Evolutionary conservation across 1,139 yeast genomes (phyloP).

Genomic region (Saccharomyces hybrid): DNA sequence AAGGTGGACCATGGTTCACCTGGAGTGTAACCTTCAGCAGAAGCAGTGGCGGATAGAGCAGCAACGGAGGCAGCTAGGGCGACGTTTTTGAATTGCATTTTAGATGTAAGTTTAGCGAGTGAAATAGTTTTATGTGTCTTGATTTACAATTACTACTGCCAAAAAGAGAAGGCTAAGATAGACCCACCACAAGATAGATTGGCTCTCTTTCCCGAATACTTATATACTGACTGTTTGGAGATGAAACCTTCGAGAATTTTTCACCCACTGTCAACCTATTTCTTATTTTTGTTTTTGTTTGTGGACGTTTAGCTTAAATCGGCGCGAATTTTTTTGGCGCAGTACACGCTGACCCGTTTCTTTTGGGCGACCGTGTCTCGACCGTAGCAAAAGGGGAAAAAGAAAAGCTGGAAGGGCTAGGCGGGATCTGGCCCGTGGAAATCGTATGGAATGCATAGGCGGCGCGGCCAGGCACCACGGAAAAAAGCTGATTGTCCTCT

Average conservation of each 20-base stretch:
- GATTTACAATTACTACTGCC: not conserved
- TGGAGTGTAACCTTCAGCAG: constrained; percentile 31
- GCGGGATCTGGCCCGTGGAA: not conserved
- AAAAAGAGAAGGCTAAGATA: not conserved
- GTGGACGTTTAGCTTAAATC: not conserved
- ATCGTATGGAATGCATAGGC: not conserved
- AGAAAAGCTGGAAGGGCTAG: not conserved
- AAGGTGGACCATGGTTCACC: constrained; percentile 34
- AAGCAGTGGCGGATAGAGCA: constrained; percentile 22
- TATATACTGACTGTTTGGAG: not conserved
- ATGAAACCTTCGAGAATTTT: constrained; percentile 1
- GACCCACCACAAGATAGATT: not conserved
- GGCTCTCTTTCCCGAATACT: not conserved
- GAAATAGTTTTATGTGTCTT: not conserved
- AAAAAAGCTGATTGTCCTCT: not conserved
- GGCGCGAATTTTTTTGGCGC: constrained; percentile 1
- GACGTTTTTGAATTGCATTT: constrained; percentile 29
- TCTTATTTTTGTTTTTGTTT: not conserved
- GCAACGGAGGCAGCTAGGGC: constrained; percentile 26
- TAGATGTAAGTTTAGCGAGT: constrained; percentile 2
- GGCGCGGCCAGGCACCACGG: not conserved
- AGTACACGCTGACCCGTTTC: not conserved
- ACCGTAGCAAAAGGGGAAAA: not conserved
- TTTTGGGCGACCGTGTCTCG: constrained; percentile 1
- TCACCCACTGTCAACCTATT: not conserved